A percentile compares a stretch with the other conserved stretches of the same genome.
Conservation (phyloP, 2,329 filamentous ascomycete genomes). For the Claviceps spartinae region DNA sequence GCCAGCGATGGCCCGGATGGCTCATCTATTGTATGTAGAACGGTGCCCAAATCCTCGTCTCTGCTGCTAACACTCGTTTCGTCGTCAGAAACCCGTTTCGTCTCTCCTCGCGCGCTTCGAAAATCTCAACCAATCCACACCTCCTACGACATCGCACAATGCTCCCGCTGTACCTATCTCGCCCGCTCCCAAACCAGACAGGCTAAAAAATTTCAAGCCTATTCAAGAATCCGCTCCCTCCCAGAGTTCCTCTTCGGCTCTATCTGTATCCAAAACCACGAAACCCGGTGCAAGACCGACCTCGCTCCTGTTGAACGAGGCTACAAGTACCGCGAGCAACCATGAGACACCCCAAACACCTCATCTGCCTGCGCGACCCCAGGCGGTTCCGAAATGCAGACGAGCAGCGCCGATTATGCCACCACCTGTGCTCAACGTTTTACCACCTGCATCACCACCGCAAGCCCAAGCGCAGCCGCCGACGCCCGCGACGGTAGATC, state of each 20-base stretch:
- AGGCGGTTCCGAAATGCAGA: constrained; percentile 11
- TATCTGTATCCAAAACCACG: background rate
- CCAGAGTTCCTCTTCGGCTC: background rate
- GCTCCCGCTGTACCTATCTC: constrained; percentile 22
- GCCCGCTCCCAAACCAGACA: constrained; percentile 29
- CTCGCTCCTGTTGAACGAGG: constrained; percentile 11
- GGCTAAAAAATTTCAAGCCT: constrained; percentile 26
- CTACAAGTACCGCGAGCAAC: constrained; percentile 11
- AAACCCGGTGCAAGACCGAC: constrained; percentile 14
- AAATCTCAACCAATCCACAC: constrained; percentile 37
- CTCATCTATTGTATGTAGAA: constrained; percentile 54
- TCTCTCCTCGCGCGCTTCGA: constrained; percentile 72
- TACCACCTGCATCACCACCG: constrained; percentile 57
- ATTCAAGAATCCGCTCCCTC: constrained; percentile 18
- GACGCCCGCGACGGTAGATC: constrained; percentile 24
- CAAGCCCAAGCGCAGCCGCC: constrained; percentile 28
- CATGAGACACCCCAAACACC: constrained; percentile 11
- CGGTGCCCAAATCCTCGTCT: background rate
- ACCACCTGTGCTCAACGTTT: constrained; percentile 54
- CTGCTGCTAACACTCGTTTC: background rate
- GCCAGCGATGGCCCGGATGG: constrained; percentile 51
- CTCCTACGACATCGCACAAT: constrained; percentile 10
- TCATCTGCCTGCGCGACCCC: constrained; percentile 12
- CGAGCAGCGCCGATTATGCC: constrained; percentile 14
- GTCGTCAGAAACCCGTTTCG: constrained; percentile 59